Evolutionary conservation across 305 asterid species (phyloP).

Genomic region (Fraxinus platypoda): DNA sequence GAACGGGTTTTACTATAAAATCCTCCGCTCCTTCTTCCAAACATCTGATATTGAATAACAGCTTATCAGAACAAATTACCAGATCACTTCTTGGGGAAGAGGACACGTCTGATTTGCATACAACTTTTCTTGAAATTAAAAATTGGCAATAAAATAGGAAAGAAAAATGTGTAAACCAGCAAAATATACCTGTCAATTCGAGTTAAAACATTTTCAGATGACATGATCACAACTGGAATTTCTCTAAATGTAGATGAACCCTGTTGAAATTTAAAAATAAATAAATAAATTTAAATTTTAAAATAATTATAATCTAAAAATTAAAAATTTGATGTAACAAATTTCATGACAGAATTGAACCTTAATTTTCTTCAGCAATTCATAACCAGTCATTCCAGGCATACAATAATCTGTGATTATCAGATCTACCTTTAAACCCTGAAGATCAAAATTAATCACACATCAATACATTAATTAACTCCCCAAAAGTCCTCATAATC

Average conservation of each 20-base stretch:
- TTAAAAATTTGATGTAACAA: background rate
- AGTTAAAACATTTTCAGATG: conserved; percentile 80
- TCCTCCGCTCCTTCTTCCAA: conserved; percentile 97
- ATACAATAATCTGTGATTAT: conserved; percentile 85
- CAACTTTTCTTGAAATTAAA: background rate
- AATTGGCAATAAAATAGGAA: background rate
- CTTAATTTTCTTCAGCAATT: conserved; percentile 83
- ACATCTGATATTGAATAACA: conserved; percentile 46
- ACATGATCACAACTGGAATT: conserved; percentile 95
- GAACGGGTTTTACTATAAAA: conserved; percentile 85
- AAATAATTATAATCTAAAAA: background rate
- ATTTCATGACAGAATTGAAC: conserved; percentile 24
- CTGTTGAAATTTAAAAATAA: conserved; percentile 36
- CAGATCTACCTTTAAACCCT: conserved; percentile 81
- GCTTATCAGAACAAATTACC: background rate
- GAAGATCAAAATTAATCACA: conserved; percentile 11
- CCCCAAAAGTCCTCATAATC: background rate
- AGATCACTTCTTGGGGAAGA: background rate
- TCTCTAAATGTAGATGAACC: conserved; percentile 79
- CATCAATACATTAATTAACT: conserved; percentile 19
- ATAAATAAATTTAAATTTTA: background rate
- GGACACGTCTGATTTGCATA: background rate
- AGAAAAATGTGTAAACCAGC: background rate
- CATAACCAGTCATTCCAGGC: conserved; percentile 99
- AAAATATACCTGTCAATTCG: conserved; percentile 72